Evolutionary conservation across 768 basidiomycete species (phyloP).

Genomic region (Russula abietina): DNA sequence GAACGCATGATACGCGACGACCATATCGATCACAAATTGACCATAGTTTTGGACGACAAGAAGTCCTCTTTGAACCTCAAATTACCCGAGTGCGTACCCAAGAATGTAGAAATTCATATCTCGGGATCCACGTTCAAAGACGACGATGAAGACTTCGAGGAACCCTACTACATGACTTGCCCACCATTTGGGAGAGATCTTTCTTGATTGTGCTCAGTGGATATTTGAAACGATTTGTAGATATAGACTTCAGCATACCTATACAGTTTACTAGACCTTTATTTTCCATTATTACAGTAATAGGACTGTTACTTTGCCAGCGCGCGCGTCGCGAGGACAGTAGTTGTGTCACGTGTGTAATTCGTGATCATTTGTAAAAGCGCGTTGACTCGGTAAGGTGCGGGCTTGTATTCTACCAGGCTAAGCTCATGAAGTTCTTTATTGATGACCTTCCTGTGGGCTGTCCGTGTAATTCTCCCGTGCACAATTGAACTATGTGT

Average conservation of each 20-base stretch:
- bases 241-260: not conserved
- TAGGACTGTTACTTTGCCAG: not conserved
- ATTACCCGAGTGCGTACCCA: constrained; percentile 4
- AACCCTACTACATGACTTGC: constrained; percentile 23
- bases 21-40: constrained; percentile 3
- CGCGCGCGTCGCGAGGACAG: too few species aligned
- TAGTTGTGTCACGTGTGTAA: constrained; percentile 15
- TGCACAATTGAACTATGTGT: constrained; percentile 7
- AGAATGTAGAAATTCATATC: constrained; percentile 11
- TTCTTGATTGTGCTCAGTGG: not conserved
- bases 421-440: constrained; percentile 32
- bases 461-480: not conserved
- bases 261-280: constrained; percentile 7
- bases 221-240: not conserved
- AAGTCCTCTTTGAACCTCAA: not conserved
- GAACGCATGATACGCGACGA: not conserved
- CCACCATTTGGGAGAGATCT: constrained; percentile 23
- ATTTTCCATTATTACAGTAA: constrained; percentile 1
- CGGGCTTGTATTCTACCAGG: not conserved
- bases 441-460: constrained; percentile 43
- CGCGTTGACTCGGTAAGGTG: not conserved
- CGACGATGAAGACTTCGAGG: constrained; percentile 9
- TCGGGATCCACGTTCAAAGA: not conserved
- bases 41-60: constrained; percentile 8
- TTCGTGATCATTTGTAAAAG: constrained; percentile 1